A percentile compares a stretch with the other conserved stretches of the same genome.
Conservation (phyloP, 2,329 filamentous ascomycete species). For the Alternaria hordeiaustralica region DNA sequence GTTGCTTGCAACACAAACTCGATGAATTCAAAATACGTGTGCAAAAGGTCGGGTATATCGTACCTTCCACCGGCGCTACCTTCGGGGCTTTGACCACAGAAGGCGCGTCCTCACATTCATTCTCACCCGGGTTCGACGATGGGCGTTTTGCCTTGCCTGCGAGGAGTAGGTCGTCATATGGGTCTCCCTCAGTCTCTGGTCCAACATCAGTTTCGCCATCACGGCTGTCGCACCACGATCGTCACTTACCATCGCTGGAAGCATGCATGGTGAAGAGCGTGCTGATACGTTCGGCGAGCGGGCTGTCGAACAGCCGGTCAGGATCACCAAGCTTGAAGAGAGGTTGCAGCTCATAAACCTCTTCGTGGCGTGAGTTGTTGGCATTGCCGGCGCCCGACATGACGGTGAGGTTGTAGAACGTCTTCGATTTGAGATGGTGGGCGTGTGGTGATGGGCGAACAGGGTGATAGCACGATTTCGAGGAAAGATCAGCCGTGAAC, state of each 20-base stretch:
- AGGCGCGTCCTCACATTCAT: background rate
- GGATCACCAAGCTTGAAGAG: background rate
- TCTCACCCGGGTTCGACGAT: background rate
- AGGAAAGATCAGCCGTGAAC: background rate
- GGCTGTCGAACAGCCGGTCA: background rate
- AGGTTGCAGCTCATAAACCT: background rate
- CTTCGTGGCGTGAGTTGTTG: background rate
- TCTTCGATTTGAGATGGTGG: background rate
- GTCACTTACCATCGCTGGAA: background rate
- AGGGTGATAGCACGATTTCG: fast-evolving
- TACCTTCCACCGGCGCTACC: background rate
- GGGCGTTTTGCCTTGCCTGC: background rate
- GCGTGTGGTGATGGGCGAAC: background rate
- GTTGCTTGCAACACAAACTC: too few relatives aligned
- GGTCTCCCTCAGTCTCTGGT: background rate
- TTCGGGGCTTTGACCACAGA: background rate
- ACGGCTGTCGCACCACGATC: background rate
- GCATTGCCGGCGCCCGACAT: background rate
- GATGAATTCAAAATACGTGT: too few relatives aligned
- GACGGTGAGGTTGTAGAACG: background rate
- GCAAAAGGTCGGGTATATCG: too few relatives aligned
- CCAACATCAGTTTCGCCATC: background rate
- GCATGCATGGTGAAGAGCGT: background rate
- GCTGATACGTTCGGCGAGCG: background rate
- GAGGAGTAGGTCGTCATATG: background rate